Percentiles rank a stretch among this genome's conserved stretches.
Evolutionary conservation across 2,329 filamentous ascomycete genomes (phyloP).

Genomic region (Talaromyces islandicus): DNA sequence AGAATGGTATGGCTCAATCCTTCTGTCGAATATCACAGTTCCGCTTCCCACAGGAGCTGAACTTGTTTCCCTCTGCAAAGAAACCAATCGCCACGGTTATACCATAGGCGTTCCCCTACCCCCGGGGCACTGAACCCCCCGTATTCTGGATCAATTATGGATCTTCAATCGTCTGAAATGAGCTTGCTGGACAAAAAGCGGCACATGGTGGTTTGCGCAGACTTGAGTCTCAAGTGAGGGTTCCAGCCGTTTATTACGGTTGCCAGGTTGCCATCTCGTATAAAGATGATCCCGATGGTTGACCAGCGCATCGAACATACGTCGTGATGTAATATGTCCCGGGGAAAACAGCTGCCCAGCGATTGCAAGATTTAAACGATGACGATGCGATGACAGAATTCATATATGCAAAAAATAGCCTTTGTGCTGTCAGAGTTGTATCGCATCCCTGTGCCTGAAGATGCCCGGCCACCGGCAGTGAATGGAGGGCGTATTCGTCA

Average conservation of each 20-base stretch:
- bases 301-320: neutral
- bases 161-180: neutral
- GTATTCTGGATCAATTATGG: neutral
- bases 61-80: conserved; percentile 3
- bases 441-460: neutral
- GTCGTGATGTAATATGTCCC: neutral
- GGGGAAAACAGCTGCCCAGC: neutral
- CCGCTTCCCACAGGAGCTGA: conserved; percentile 1
- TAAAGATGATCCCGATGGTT: neutral
- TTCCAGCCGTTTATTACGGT: neutral
- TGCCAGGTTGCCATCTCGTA: neutral
- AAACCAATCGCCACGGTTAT: conserved; percentile 1
- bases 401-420: neutral
- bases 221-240: neutral
- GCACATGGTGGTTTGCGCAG: conserved; percentile 1
- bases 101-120: conserved; percentile 1
- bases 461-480: neutral
- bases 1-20: conserved; percentile 2
- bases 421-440: neutral
- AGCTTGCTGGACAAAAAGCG: neutral
- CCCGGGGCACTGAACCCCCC: neutral
- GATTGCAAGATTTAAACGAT: neutral
- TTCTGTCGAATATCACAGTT: neutral
- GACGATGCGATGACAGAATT: neutral
- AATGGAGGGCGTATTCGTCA: neutral